Base-by-base conservation (phyloP, 805 yeast genomes). In the Candida schatavii region DNA sequence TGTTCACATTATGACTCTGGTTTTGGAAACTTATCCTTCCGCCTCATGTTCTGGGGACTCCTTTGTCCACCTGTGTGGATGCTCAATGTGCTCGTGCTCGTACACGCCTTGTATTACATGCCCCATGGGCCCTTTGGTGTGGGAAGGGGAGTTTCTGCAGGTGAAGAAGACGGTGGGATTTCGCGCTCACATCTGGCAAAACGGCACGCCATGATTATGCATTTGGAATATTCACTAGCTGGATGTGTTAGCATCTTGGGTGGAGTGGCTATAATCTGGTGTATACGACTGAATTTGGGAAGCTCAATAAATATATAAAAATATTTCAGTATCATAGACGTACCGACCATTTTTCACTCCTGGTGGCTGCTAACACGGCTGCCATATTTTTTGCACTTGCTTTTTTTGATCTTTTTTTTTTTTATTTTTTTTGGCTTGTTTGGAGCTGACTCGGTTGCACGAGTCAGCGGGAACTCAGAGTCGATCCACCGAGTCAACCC, bases 11-110 rank as follows among this genome's bases (percentile, higher is more conserved):
- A 7, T 17, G n/a, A 7, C 27, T 7, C 6, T 6, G n/a, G 19
- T 14, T 14, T 14, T 14, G 9, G 34, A 14, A 6, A 10, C 10
- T 17, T 15, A 10, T 6, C n/a, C 21, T 5, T 21, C 20, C 27
- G 17, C 4, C 46, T 41, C 6, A 31, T 59, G n/a, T 22, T 47
- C 21, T 43, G 43, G 35, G 62, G 63, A 2, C 3, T 45, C 1
- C 3, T 52, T 9, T 40, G 50, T 23, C 64, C 63, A 14, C 33
- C 43, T 3, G 7, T 54, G n/a, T 58, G 64, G 63, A 23, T 23
- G 11, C 10, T 23, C 11, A 7, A 7, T 23, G 27, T 23, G 7
- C 7, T 11, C 11, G 27, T 11, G 27, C 11, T 23, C 10, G 10
- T 23, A 11, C 11, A 7, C 27, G 11, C 11, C 10, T 23, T 23